Evolutionary conservation across 2,329 filamentous ascomycete genomes (phyloP).

Genomic region (Parascedosporium putredinis): DNA sequence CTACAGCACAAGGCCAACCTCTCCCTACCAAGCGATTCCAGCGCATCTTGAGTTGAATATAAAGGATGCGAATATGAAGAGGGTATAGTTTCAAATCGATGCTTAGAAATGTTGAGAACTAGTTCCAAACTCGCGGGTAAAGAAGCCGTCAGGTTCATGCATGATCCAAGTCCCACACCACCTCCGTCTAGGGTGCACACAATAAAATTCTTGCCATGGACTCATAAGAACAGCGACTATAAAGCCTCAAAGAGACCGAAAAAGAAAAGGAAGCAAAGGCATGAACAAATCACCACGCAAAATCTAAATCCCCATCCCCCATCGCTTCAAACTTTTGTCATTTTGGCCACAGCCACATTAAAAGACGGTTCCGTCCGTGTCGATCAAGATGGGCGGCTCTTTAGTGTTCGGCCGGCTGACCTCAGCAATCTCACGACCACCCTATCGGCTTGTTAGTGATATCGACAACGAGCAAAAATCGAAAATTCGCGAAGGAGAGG

Average conservation of each 20-base stretch:
- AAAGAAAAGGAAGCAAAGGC: neutral
- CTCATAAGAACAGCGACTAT: conserved; percentile 1
- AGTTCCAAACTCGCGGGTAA: neutral
- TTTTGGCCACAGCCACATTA: conserved; percentile 34
- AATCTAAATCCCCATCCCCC: neutral
- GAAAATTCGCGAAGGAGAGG: neutral
- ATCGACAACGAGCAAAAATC: neutral
- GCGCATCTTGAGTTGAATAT: neutral
- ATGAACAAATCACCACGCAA: neutral
- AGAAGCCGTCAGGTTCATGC: neutral
- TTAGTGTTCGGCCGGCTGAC: conserved; percentile 93
- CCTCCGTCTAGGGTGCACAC: neutral
- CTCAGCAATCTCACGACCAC: conserved; percentile 90
- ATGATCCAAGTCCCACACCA: neutral
- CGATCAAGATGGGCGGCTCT: conserved; percentile 89
- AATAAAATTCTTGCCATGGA: neutral
- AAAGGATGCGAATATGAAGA: neutral
- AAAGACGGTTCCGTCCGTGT: conserved; percentile 94
- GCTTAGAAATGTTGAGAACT: neutral
- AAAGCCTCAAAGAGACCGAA: too few species aligned
- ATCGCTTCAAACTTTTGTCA: too few species aligned
- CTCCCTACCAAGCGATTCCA: neutral
- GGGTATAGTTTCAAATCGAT: neutral
- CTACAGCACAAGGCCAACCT: neutral
- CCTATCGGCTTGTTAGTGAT: conserved; percentile 33